Evolutionary conservation across 352 stramenopile genomes (phyloP).

Genomic region (Peronosclerospora sorghi): DNA sequence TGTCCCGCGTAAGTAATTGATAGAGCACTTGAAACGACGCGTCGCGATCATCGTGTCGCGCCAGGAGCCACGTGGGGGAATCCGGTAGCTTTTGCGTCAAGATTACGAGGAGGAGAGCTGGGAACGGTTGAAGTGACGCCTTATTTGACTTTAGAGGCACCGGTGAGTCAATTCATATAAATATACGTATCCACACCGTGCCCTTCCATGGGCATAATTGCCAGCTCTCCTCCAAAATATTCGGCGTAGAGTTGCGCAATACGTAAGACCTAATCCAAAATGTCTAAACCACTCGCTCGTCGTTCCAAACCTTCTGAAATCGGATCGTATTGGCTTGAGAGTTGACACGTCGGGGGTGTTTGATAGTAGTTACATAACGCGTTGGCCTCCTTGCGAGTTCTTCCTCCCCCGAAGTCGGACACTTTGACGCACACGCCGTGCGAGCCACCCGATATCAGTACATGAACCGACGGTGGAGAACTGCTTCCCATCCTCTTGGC

Average conservation of each 20-base stretch:
- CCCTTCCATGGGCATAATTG: constrained; percentile 47
- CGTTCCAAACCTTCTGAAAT: no score
- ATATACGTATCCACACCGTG: constrained; percentile 49
- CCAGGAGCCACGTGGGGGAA: constrained; percentile 67
- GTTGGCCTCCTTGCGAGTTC: constrained; percentile 65
- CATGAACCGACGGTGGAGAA: no score
- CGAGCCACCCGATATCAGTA: constrained; percentile 52
- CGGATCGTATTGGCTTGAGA: no score
- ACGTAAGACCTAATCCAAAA: no score
- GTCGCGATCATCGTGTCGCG: constrained; percentile 57
- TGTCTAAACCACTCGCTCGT: no score
- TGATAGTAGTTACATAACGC: constrained; percentile 55
- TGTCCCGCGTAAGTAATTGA: constrained; percentile 37
- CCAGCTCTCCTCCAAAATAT: no score
- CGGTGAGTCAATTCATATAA: constrained; percentile 52
- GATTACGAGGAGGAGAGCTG: constrained; percentile 41
- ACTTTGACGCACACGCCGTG: constrained; percentile 78
- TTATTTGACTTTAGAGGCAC: constrained; percentile 69
- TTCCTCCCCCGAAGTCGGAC: constrained; percentile 57
- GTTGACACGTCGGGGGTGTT: constrained; percentile 14
- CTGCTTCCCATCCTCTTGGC: no score
- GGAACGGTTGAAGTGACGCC: constrained; percentile 37
- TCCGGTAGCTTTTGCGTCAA: constrained; percentile 60
- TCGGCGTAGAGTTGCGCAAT: no score
- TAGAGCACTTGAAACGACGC: constrained; percentile 51